Conservation (phyloP, 2,329 filamentous ascomycete species). For the Colletotrichum sidae region DNA sequence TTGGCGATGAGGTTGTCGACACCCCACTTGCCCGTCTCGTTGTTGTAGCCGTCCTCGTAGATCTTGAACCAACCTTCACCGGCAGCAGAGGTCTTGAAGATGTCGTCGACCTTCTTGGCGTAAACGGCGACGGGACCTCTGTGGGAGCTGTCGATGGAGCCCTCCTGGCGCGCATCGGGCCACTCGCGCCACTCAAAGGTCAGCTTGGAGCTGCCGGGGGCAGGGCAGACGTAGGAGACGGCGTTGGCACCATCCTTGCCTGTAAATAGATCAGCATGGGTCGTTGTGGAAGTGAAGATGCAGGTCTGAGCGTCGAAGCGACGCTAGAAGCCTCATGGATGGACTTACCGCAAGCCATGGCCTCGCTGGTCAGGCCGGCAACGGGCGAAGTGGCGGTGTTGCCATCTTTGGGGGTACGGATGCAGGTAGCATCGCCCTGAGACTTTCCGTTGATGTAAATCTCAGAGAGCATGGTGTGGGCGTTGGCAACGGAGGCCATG, state of each 20-base stretch:
- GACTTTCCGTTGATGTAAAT: conserved; percentile 70
- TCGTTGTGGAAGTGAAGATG: conserved; percentile 27
- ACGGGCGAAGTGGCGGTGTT: conserved; percentile 68
- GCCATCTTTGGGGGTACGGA: conserved; percentile 72
- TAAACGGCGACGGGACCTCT: conserved; percentile 80
- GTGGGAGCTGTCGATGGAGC: conserved; percentile 70
- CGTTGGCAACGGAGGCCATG: conserved; percentile 53
- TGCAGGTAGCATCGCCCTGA: conserved; percentile 78
- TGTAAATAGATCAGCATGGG: conserved; percentile 40
- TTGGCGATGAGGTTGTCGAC: conserved; percentile 75
- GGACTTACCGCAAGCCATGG: conserved; percentile 77
- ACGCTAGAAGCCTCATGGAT: conserved; percentile 24
- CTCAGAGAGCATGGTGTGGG: conserved; percentile 74
- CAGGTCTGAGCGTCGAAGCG: conserved; percentile 27
- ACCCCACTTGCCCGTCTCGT: conserved; percentile 70
- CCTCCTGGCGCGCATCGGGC: conserved; percentile 65
- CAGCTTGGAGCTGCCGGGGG: conserved; percentile 64
- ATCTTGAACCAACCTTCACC: conserved; percentile 85
- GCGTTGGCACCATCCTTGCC: conserved; percentile 57
- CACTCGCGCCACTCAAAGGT: conserved; percentile 76
- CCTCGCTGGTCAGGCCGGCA: conserved; percentile 64
- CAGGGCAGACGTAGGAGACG: conserved; percentile 62
- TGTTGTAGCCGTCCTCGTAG: conserved; percentile 75
- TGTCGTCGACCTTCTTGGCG: conserved; percentile 74
- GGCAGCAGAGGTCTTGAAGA: conserved; percentile 61